These are phyloP conservation scores for Chlamydomonas sp. DNA, from an alignment of 139 green algal species.

Conservation along the genomic window DNA sequence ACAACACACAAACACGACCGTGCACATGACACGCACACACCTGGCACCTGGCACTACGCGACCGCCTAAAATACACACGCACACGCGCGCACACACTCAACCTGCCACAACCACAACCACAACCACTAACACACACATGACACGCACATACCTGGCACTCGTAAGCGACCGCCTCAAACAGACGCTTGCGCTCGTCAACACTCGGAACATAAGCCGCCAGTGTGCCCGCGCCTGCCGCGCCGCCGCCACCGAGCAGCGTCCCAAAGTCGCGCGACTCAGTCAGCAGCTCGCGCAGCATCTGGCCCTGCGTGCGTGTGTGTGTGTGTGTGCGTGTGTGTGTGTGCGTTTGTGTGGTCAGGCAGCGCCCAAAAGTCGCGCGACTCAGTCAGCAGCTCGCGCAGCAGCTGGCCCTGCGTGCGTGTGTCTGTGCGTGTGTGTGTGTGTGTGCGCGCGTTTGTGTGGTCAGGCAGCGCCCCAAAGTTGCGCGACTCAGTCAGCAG, in stretches of 20 bases:
- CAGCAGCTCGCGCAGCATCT: conserved; percentile 37
- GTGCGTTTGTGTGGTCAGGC: no score
- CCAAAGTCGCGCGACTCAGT: conserved; percentile 32
- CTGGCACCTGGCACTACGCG: not conserved
- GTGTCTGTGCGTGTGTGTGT: not conserved
- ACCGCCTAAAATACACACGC: no score
- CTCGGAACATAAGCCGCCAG: conserved; percentile 48
- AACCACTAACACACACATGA: not conserved
- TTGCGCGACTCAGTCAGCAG: no score
- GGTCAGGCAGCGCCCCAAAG: no score
- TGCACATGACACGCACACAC: not conserved
- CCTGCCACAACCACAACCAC: conserved; percentile 1
- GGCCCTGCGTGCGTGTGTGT: no score
- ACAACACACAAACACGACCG: no score
- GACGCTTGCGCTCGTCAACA: conserved; percentile 29
- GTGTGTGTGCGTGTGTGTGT: not conserved
- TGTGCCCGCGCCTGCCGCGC: conserved; percentile 19
- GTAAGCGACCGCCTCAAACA: conserved; percentile 65
- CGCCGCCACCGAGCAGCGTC: conserved; percentile 36
- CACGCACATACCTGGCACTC: conserved; percentile 52
- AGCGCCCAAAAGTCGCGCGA: no score
- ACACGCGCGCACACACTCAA: not conserved
- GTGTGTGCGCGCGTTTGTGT: no score
- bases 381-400: not conserved
- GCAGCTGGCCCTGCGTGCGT: not conserved